Percentiles rank a stretch among this genome's conserved stretches.
These are phyloP conservation scores for Sanguinoderma infundibulare DNA, from an alignment of 1,284 basidiomycete species.

Conservation along the genomic window DNA sequence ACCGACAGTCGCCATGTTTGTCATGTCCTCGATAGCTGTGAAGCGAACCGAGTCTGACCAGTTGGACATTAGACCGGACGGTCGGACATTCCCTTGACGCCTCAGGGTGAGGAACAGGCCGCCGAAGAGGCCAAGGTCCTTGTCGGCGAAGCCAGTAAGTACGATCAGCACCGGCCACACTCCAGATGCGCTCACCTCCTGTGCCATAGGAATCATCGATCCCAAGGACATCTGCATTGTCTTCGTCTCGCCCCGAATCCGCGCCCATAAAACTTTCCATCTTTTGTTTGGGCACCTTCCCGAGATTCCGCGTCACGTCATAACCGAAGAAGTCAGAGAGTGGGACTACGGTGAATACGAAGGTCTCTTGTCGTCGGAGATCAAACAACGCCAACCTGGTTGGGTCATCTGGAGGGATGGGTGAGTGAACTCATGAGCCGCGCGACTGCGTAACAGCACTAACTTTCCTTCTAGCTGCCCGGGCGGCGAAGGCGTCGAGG, in stretches of 20 bases:
- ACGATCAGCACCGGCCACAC: constrained; percentile 33
- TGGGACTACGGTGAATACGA: constrained; percentile 96
- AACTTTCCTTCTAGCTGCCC: constrained; percentile 64
- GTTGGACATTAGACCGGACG: constrained; percentile 72
- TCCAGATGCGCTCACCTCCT: constrained; percentile 10
- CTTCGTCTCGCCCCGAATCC: constrained; percentile 82
- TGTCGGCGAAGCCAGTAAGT: constrained; percentile 76
- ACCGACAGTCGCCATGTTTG: constrained; percentile 71
- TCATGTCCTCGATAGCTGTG: constrained; percentile 10
- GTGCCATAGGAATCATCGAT: constrained; percentile 71
- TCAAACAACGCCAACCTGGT: constrained; percentile 63
- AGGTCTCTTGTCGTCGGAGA: constrained; percentile 78
- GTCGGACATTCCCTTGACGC: constrained; percentile 86
- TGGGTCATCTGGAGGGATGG: constrained; percentile 89
- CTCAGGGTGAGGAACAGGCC: constrained; percentile 80
- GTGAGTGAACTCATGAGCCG: constrained; percentile 41
- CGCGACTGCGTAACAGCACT: not conserved
- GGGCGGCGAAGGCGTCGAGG: constrained; percentile 80
- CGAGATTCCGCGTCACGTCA: constrained; percentile 53
- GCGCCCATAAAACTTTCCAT: constrained; percentile 87
- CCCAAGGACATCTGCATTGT: constrained; percentile 79
- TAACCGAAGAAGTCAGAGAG: constrained; percentile 74
- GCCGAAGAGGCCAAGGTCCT: constrained; percentile 65
- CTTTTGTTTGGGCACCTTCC: constrained; percentile 70
- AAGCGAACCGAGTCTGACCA: constrained; percentile 5